Conservation (phyloP, 1,284 basidiomycete genomes). For the Volvariella volvacea region DNA sequence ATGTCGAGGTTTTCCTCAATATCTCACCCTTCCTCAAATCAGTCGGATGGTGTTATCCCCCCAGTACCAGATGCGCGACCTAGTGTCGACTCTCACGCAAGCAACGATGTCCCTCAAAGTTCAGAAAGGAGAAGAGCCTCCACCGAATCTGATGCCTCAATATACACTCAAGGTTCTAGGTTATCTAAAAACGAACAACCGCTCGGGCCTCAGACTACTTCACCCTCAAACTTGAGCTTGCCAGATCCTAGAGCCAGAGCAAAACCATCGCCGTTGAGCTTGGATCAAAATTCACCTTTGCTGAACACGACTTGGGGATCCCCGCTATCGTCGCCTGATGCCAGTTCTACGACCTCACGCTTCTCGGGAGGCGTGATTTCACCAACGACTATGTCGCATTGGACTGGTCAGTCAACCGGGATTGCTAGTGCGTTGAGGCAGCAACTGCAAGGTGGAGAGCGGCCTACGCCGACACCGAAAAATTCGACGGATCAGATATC, state of each 20-base stretch:
- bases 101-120: background rate
- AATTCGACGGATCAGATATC: background rate
- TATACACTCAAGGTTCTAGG: conserved; percentile 24
- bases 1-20: conserved; percentile 22
- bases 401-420: conserved; percentile 9
- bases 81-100: conserved; percentile 4
- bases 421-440: conserved; percentile 28
- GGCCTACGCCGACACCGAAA: conserved; percentile 6
- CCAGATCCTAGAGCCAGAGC: background rate
- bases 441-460: conserved; percentile 27
- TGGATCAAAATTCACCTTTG: conserved; percentile 27
- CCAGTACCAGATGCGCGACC: conserved; percentile 23
- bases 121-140: conserved; percentile 8
- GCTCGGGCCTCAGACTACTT: conserved; percentile 2
- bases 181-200: conserved; percentile 6
- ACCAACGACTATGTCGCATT: no score
- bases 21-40: conserved; percentile 7
- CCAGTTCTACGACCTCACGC: background rate
- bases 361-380: no score
- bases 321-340: conserved; percentile 31
- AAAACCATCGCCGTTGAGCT: conserved; percentile 17
- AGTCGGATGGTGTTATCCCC: conserved; percentile 13
- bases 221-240: conserved; percentile 2
- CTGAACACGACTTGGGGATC: conserved; percentile 49
- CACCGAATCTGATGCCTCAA: conserved; percentile 24